Evolutionary conservation across 2,329 filamentous ascomycete species (phyloP).

Genomic region (Fusarium sp.): DNA sequence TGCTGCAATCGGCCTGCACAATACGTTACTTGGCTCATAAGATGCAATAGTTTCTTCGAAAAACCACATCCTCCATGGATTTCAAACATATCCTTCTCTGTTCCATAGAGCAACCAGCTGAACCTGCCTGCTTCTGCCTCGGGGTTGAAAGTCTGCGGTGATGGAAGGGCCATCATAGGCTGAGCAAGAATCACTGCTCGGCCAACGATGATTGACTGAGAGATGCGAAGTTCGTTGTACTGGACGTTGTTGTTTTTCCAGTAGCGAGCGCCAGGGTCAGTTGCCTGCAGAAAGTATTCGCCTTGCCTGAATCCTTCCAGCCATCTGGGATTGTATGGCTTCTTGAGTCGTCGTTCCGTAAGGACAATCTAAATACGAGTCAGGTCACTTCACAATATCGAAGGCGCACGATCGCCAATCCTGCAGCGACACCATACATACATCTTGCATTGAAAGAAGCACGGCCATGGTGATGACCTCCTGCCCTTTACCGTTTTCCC

Average conservation of each 20-base stretch:
- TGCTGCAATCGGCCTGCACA: conserved; percentile 48
- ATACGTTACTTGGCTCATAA: conserved; percentile 51
- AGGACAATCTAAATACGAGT: conserved; percentile 46
- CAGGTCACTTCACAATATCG: not conserved
- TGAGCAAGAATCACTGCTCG: conserved; percentile 52
- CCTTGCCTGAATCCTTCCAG: conserved; percentile 49
- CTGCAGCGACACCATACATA: conserved; percentile 32
- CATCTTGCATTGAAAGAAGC: conserved; percentile 53
- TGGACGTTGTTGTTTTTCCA: conserved; percentile 48
- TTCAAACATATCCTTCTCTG: conserved; percentile 46
- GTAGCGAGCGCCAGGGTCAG: conserved; percentile 50
- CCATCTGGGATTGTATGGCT: conserved; percentile 49
- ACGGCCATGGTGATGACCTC: conserved; percentile 51
- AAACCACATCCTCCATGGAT: conserved; percentile 55
- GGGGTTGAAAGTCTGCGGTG: conserved; percentile 41
- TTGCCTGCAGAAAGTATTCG: conserved; percentile 48
- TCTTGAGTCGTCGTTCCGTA: conserved; percentile 48
- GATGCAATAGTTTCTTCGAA: conserved; percentile 51
- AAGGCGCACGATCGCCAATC: not conserved
- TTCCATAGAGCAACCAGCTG: conserved; percentile 52
- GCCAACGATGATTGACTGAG: conserved; percentile 52
- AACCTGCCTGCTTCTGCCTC: conserved; percentile 46
- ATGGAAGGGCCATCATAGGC: conserved; percentile 48
- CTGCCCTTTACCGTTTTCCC: conserved; percentile 36
- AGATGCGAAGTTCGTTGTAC: conserved; percentile 46